Conservation (phyloP, 257 asterid species). For the Nicotiana tomentosiformis region DNA sequence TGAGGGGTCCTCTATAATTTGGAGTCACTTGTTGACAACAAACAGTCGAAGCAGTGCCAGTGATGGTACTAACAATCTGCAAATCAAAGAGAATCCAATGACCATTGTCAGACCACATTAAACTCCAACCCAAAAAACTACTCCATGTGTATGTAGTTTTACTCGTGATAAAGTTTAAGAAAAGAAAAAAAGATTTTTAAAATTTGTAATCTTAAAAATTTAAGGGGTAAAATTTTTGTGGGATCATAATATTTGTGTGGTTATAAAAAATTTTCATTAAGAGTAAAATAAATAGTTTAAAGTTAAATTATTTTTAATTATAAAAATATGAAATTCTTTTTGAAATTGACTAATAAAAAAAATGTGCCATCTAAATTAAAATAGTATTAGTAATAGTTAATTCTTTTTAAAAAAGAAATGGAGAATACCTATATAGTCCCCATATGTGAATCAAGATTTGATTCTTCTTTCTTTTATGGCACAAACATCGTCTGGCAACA, state of each 20-base stretch:
- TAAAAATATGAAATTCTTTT: fast-evolving
- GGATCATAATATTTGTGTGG: fast-evolving
- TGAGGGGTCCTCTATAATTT: background rate
- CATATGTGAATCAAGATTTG: background rate
- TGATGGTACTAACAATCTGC: background rate
- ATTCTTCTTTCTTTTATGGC: background rate
- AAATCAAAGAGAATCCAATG: conserved; percentile 2
- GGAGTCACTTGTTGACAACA: background rate
- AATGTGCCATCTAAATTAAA: too few relatives aligned
- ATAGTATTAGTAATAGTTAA: fast-evolving
- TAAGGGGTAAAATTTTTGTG: too few relatives aligned
- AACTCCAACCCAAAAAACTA: background rate
- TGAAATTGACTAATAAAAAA: fast-evolving
- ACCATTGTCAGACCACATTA: background rate
- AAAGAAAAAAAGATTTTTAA: too few relatives aligned
- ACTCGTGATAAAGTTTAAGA: fast-evolving
- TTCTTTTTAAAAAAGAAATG: too few relatives aligned
- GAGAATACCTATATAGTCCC: background rate
- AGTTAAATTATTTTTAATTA: too few relatives aligned
- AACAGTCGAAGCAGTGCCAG: conserved; percentile 6
- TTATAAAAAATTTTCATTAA: too few relatives aligned
- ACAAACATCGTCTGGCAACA: background rate
- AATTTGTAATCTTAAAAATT: too few relatives aligned
- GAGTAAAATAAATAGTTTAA: too few relatives aligned
- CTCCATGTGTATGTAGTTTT: too few relatives aligned